Evolutionary conservation across 2,329 filamentous ascomycete species (phyloP), one percentile per base, ranked within the genome.

Genomic region (Fusarium sacchari): DNA sequence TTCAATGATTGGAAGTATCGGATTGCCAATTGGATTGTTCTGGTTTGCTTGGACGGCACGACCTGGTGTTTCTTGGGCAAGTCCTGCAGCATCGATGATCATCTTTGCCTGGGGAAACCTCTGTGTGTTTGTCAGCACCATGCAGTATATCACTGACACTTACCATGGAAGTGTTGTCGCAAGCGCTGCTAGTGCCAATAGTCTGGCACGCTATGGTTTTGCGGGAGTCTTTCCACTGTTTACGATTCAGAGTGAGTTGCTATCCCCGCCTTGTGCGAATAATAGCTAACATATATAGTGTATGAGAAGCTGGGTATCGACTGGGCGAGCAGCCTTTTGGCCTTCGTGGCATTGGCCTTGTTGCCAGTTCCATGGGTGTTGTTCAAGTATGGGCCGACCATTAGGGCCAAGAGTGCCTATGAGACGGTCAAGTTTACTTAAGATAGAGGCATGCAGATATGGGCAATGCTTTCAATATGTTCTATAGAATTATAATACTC

Each of bases 91-190:
- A 0, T 86, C 88, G 8, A 87, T 89, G 13, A 81, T 90, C 6
- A 82, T 86, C 0, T 91, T 91, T 74, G 87, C 87, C 0, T 90
- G 87, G 84, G 89, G 89, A 3, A 91, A 90, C 72, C 79, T 91
- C 2, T 88, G 85, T 67, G 82, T 92, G 5, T 91, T 91, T 73
- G 84, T 90, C 69, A 83, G 84, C 60, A 83, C 85, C 7, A 81
- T 85, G 20, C 84, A 83, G 75, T 91, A 90, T 74, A 83, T 86
- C 3, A 81, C 86, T 12, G 90, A 92, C 74, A 85, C 86, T 1
- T 92, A 90, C 73, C 84, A 87, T 7, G 84, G 87, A 0, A 81
- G 84, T 20, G 86, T 87, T 15, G 86, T 89, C 1, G 89, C 90
- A 1, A 90, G 87, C 65, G 89, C 89, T 0, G 82, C 88, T 55